Base-by-base conservation (phyloP, 1,284 basidiomycete genomes). In the Ganoderma resinaceum region DNA sequence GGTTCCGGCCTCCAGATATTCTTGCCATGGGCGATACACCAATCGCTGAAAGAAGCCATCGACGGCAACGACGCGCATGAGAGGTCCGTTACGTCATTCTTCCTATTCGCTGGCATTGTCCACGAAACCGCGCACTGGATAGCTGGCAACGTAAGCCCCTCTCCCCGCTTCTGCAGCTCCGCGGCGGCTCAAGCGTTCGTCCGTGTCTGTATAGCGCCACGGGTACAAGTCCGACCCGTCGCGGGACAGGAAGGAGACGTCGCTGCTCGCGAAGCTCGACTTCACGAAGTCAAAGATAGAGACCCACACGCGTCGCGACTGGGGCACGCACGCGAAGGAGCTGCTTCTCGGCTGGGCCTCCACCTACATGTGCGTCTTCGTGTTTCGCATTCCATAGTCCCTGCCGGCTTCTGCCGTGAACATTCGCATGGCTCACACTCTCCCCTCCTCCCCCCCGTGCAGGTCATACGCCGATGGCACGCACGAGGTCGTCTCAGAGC, bases 101-200 rank as follows among this genome's bases (percentile, higher is more conserved):
- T 60, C 58, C 37, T 60, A 3, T 23, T 60, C 4, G 38, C 58
- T 3, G 58, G 38, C 1, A 42, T 60, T 14, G 38, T 60, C 2
- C 58, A 60, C 38, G 58, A 60, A 37, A 60, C 58, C 23, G 58
- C 58, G 38, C 58, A 60, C 26, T 60, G 58, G 58, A 60, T 60
- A 14, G 38, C 58, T 60, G 58, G 35, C 6, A 11, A 23, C 35
- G 58, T 60, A 38, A 37, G 58, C 42, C 58, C 23, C 23, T 18
- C 3, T 37, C 11, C 43, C 43, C 43, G 43, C 8, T 4, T 37
- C 20, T 9, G 31, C 35, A 20, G 33, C 20, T 33, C 20, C 55
- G 31, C 31, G 37, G 31, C 33, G 5, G 20, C 33, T 58, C 58
- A 26, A 12, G 23, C 37, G 37, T 46, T n/a, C 14, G 6, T 38